Evolutionary conservation across 2,329 filamentous ascomycete species (phyloP), one percentile per base, ranked within the genome.

Genomic region (Scytalidium sp.): DNA sequence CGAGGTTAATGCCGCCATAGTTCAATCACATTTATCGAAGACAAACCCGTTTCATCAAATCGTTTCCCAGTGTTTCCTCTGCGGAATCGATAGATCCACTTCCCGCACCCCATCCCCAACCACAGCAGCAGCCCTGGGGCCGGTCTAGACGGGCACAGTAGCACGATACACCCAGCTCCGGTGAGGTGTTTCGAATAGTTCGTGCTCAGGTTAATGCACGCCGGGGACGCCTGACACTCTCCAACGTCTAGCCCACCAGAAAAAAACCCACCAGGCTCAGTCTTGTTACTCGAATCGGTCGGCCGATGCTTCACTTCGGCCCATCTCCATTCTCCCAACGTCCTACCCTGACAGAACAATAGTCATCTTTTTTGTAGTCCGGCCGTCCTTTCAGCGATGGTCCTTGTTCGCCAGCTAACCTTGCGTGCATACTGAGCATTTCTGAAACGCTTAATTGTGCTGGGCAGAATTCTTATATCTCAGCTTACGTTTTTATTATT

Each of bases 191-290:
- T 63, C 60, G 58, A 62, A 55, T 50, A 57, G 61, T 59, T 59
- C 61, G 32, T 54, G 55, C 56, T 58, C 52, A 58, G 55, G 63
- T 66, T 61, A 63, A 63, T 61, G 62, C 62, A 64, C 60, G 60
- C 54, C 63, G 57, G 55, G 55, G 25, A n/a, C 11, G 17, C 17
- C 32, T 36, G 13, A 15, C 32, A 9, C 32, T 36, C 32, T 36
- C 17, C 32, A 36, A 36, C 32, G 11, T 36, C 32, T 36, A 15
- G 32, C 15, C 32, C 13, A 36, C 32, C 32, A 10, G 32, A 15
- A 36, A 36, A n/a, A 10, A 10, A 9, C 17, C 13, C 32, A n/a
- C 32, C 32, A 4, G 32, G 11, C n/a, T n/a, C n/a, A n/a, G n/a
- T n/a, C n/a, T n/a, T n/a, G n/a, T n/a, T n/a, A n/a, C n/a, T n/a